Evolutionary conservation across 2,329 filamentous ascomycete genomes (phyloP).

Genomic region (Pseudogymnoascus sp.): DNA sequence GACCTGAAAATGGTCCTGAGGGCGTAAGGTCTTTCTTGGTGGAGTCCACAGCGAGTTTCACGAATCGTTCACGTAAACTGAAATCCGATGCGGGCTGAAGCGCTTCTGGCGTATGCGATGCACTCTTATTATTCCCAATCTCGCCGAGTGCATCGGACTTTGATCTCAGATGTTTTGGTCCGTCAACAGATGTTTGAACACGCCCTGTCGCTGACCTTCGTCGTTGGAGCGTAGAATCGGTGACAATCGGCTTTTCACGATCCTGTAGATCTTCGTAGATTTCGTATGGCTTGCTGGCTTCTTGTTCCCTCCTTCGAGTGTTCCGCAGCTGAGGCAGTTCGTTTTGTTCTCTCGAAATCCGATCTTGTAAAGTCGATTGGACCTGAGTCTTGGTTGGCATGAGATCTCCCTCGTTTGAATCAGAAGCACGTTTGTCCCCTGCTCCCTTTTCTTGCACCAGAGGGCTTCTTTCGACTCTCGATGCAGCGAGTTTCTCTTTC

Average conservation of each 20-base stretch:
- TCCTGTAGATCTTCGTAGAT: conserved; percentile 5
- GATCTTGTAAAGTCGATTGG: not conserved
- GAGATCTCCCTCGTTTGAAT: not conserved
- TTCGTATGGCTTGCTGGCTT: not conserved
- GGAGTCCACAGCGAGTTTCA: conserved; percentile 1
- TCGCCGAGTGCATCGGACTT: conserved; percentile 2
- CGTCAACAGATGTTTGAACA: not conserved
- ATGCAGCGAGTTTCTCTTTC: conserved; percentile 23
- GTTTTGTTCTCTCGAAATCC: not conserved
- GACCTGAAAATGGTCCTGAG: not conserved
- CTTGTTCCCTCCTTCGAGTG: not conserved
- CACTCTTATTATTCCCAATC: conserved; percentile 1
- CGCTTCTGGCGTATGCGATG: not conserved
- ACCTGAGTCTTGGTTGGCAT: not conserved
- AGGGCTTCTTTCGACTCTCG: not conserved
- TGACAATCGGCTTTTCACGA: not conserved
- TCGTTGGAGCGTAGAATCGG: not conserved
- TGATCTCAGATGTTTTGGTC: not conserved
- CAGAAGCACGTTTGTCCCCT: not conserved
- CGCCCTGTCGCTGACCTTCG: not conserved
- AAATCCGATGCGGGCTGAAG: not conserved
- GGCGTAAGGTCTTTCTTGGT: not conserved
- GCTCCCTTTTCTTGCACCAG: not conserved
- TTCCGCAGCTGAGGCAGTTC: not conserved
- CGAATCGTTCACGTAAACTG: conserved; percentile 3